Evolutionary conservation across 179 eudicot species (phyloP).

Genomic region (Silene vulgaris): DNA sequence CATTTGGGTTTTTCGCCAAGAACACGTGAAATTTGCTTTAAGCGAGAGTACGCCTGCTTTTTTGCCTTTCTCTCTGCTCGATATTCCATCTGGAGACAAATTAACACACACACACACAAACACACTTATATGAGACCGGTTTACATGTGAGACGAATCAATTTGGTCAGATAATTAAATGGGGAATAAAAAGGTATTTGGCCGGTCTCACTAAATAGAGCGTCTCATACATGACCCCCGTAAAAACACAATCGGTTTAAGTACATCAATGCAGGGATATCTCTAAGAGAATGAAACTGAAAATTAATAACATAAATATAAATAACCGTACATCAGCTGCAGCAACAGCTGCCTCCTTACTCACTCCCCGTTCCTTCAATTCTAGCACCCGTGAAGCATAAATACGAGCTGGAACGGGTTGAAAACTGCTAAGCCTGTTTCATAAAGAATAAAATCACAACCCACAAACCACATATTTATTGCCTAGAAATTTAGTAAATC

Average conservation of each 20-base stretch:
- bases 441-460: slow-evolving; percentile 1
- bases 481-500: not conserved
- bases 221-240: too few relatives aligned
- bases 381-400: slow-evolving; percentile 60
- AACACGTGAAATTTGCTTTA: slow-evolving; percentile 62
- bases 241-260: not conserved
- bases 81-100: slow-evolving; percentile 64
- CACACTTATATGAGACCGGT: too few relatives aligned
- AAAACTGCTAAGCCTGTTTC: slow-evolving; percentile 52
- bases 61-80: slow-evolving; percentile 54
- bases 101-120: not conserved
- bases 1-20: slow-evolving; percentile 71
- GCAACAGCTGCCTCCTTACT: slow-evolving; percentile 58
- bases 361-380: slow-evolving; percentile 65
- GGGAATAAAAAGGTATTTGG: too few relatives aligned
- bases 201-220: too few relatives aligned
- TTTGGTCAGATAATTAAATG: too few relatives aligned
- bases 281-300: slow-evolving; percentile 1
- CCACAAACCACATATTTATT: not conserved
- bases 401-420: slow-evolving; percentile 58
- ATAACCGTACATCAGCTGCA: slow-evolving; percentile 62
- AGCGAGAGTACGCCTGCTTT: slow-evolving; percentile 57
- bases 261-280: not conserved
- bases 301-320: not conserved
- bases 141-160: too few relatives aligned